These are phyloP conservation scores for Arthrobotrys pseudoclavata DNA, from an alignment of 2,329 filamentous ascomycete species.

Conservation along the genomic window DNA sequence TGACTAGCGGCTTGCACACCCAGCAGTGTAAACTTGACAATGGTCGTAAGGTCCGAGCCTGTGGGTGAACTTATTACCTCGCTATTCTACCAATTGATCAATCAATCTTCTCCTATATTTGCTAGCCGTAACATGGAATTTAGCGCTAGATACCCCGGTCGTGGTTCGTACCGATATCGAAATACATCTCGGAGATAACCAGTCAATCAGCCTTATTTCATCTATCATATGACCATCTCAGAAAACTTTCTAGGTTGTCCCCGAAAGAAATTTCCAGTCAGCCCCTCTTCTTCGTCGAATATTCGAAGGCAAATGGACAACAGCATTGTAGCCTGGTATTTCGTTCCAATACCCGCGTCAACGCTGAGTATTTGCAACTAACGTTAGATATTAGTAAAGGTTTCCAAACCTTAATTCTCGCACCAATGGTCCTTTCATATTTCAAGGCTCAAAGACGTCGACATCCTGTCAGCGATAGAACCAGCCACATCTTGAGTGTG, in stretches of 20 bases:
- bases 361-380: background rate
- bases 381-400: background rate
- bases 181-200: background rate
- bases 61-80: too few relatives aligned
- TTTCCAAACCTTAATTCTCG: background rate
- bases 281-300: background rate
- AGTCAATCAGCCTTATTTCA: too few relatives aligned
- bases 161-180: too few relatives aligned
- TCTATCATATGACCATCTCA: background rate
- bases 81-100: too few relatives aligned
- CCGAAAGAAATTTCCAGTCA: too few relatives aligned
- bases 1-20: background rate
- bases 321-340: background rate
- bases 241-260: background rate
- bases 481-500: slow-evolving; percentile 12
- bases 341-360: background rate
- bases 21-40: background rate
- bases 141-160: too few relatives aligned
- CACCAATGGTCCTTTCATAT: background rate
- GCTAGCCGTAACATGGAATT: too few relatives aligned
- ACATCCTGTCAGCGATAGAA: background rate
- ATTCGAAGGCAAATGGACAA: background rate
- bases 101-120: too few relatives aligned
- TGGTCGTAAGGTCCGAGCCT: too few relatives aligned
- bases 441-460: too few relatives aligned